Base-by-base conservation (phyloP, 257 asterid genomes). In the Voacanga thouarsii region DNA sequence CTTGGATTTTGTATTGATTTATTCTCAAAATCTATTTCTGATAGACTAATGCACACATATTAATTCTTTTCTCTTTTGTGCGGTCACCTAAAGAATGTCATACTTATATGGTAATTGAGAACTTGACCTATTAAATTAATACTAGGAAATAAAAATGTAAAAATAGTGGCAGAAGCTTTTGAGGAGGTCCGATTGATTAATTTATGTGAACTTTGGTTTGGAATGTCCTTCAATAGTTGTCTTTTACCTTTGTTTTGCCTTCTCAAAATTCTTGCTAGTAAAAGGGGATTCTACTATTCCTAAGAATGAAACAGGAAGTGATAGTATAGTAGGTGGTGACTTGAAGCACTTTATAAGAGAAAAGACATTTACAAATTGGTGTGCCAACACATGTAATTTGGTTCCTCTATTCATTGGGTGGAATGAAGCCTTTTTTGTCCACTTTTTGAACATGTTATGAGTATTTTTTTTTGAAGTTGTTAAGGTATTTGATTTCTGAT, bases 1-100 rank as follows among this genome's bases (percentile, higher is more conserved):
- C 74, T 60, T 63, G 79, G 73, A 81, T 64, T 70, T 56, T 72
- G 75, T 81, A 57, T 56, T 72, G 72, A 69, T 33, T 76, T 55
- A 61, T 39, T 9, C 47, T 77, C 14, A 30, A 53, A 45, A 41
- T 41, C 47, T 79, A 45, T 56, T 65, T 53, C 50, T 47, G 28
- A 66, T 47, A 76, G 45, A 60, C 66, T 68, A 69, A 64, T 70
- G n/a, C n/a, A n/a, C n/a, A 39, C 33, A 75, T 75, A 16, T 76
- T 47, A 18, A 44, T 37, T 3, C 37, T 24, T 24, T 24, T 21
- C 26, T 77, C 43, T 14, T 53, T n/a, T 41, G 23, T 30, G 33
- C 44, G 21, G 50, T 9, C 37, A 12, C 50, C 2, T 33, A 51
- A 55, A 51, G 65, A 11, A 28, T 51, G 57, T 21, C 26, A 33